Percentiles rank a stretch among this genome's conserved stretches.
phyloP scores from a whole-genome alignment of 1,284 basidiomycete genomes.

The Tilletia indica region DNA sequence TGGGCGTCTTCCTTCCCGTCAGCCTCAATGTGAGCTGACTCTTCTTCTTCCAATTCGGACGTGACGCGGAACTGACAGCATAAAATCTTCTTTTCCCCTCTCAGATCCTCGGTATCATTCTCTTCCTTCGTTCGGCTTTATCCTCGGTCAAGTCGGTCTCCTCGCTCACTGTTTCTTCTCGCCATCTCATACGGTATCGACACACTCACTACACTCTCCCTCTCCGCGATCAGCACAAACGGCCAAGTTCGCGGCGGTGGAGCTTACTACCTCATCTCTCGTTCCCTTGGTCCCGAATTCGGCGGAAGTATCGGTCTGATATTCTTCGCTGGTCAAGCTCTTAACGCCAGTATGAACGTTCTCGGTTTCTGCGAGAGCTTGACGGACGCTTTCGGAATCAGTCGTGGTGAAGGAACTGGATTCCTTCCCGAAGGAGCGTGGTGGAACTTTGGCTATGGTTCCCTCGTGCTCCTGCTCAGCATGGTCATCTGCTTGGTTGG shows the following conservation, averaged over 20 bases:
- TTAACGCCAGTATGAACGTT: slow-evolving; percentile 54
- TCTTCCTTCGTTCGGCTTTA: slow-evolving; percentile 54
- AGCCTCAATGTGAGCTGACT: slow-evolving; percentile 40
- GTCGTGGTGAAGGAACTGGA: slow-evolving; percentile 29
- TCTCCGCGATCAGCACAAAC: slow-evolving; percentile 54
- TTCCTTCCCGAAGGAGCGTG: slow-evolving; percentile 52
- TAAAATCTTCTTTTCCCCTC: neutral
- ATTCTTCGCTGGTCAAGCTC: slow-evolving; percentile 52
- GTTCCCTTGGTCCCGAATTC: slow-evolving; percentile 53
- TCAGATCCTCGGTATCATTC: slow-evolving; percentile 52
- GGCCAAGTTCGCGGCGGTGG: slow-evolving; percentile 55
- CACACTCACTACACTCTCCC: slow-evolving; percentile 50
- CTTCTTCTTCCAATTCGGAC: neutral
- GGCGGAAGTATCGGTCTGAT: slow-evolving; percentile 55
- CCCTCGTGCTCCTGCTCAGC: slow-evolving; percentile 43
- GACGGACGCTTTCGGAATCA: slow-evolving; percentile 47
- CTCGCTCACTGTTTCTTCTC: slow-evolving; percentile 46
- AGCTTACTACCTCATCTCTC: slow-evolving; percentile 55
- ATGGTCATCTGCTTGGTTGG: slow-evolving; percentile 52
- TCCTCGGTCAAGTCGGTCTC: slow-evolving; percentile 52
- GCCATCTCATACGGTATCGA: slow-evolving; percentile 50
- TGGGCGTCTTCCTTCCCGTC: slow-evolving; percentile 55
- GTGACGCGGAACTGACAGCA: neutral
- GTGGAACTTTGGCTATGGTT: slow-evolving; percentile 51
- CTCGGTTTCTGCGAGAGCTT: slow-evolving; percentile 54